phyloP scores from a whole-genome alignment of 2,329 filamentous ascomycete species.

The Lachnellula subtilissima region DNA sequence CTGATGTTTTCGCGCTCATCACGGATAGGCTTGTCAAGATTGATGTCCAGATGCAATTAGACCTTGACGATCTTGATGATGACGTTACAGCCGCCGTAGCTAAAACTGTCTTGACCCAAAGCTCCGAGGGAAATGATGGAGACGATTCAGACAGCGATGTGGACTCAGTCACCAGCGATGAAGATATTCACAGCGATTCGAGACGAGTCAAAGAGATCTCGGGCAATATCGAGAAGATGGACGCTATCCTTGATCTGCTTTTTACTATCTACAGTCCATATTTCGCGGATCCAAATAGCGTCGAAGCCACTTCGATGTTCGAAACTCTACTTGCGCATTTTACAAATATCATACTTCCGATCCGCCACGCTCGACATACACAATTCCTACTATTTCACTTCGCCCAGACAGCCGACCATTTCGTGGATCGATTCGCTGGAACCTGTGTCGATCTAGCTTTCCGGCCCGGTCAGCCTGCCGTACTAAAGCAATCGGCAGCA shows the following conservation, averaged over 20 bases:
- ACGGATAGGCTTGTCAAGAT: slow-evolving; percentile 86
- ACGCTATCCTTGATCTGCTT: slow-evolving; percentile 80
- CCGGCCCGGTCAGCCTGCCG: slow-evolving; percentile 56
- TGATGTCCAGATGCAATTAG: slow-evolving; percentile 90
- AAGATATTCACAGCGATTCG: slow-evolving; percentile 60
- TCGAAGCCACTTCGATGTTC: slow-evolving; percentile 67
- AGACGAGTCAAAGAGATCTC: slow-evolving; percentile 67
- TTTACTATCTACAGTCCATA: slow-evolving; percentile 76
- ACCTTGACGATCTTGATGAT: slow-evolving; percentile 89
- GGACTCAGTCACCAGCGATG: slow-evolving; percentile 67
- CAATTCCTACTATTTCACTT: slow-evolving; percentile 98
- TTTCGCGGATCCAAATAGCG: slow-evolving; percentile 64
- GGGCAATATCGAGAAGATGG: slow-evolving; percentile 84
- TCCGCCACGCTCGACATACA: slow-evolving; percentile 85
- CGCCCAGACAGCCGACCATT: slow-evolving; percentile 71
- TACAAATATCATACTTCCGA: slow-evolving; percentile 79
- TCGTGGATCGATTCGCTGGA: slow-evolving; percentile 78
- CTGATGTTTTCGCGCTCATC: slow-evolving; percentile 77
- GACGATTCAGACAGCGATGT: slow-evolving; percentile 56
- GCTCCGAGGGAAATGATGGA: slow-evolving; percentile 46
- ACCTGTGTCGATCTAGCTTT: slow-evolving; percentile 70
- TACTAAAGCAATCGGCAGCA: slow-evolving; percentile 77
- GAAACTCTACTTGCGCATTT: slow-evolving; percentile 82
- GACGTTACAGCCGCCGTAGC: slow-evolving; percentile 73
- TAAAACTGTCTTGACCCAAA: slow-evolving; percentile 44